phyloP scores from a whole-genome alignment of 306 rosid genomes.

The Begonia masoniana region DNA sequence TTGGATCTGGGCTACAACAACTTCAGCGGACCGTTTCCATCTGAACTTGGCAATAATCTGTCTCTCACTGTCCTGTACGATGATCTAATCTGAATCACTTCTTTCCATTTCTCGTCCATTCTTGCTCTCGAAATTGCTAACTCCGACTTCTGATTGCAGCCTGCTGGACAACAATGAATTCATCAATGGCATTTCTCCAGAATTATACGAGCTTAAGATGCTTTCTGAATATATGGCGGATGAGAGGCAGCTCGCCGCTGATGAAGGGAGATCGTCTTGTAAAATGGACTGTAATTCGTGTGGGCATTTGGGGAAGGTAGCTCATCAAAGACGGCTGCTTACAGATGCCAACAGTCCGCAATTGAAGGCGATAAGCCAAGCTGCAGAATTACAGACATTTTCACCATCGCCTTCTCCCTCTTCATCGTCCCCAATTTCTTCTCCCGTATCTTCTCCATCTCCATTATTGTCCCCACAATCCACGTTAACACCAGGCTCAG shows the following conservation, averaged over 20 bases:
- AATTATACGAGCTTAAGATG: constrained; percentile 20
- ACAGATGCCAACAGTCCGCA: constrained; percentile 11
- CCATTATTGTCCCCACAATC: constrained; percentile 7
- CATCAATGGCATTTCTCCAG: constrained; percentile 26
- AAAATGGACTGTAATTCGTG: constrained; percentile 12
- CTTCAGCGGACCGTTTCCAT: constrained; percentile 48
- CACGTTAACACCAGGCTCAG: constrained; percentile 8
- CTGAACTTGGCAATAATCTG: constrained; percentile 26
- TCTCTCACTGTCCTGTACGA: constrained; percentile 41
- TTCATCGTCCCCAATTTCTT: constrained; percentile 11
- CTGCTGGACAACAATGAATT: constrained; percentile 52
- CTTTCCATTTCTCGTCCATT: neutral
- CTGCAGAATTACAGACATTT: constrained; percentile 7
- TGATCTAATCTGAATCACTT: constrained; percentile 4
- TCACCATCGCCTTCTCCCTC: constrained; percentile 11
- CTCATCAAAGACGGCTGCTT: constrained; percentile 26
- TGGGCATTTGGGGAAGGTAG: constrained; percentile 17
- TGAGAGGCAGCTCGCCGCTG: constrained; percentile 20
- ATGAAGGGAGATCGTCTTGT: constrained; percentile 8
- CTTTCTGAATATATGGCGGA: constrained; percentile 30
- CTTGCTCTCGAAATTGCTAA: constrained; percentile 1
- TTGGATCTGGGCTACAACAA: constrained; percentile 64
- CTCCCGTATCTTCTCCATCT: constrained; percentile 10
- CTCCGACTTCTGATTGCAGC: constrained; percentile 18
- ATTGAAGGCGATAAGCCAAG: neutral